Evolutionary conservation across 1,284 basidiomycete genomes (phyloP).

Genomic region (Grifola frondosa): DNA sequence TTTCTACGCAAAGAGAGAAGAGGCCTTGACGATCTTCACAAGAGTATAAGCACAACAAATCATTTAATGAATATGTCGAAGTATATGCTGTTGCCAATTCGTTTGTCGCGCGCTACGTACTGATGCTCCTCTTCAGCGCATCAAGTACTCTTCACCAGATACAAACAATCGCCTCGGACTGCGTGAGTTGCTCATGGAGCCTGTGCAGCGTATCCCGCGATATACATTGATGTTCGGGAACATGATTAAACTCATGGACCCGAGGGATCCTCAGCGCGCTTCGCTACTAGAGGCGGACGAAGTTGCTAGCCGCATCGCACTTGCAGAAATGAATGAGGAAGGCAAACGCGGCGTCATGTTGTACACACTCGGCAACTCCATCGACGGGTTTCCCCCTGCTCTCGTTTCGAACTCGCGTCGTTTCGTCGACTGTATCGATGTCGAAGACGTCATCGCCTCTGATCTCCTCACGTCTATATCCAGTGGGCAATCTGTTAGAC

Average conservation of each 20-base stretch:
- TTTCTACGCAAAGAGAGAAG: slow-evolving; percentile 91
- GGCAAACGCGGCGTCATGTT: slow-evolving; percentile 88
- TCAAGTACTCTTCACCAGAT: slow-evolving; percentile 86
- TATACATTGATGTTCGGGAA: slow-evolving; percentile 93
- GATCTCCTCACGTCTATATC: slow-evolving; percentile 38
- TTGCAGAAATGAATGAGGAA: slow-evolving; percentile 89
- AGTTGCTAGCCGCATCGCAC: slow-evolving; percentile 88
- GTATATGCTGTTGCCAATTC: slow-evolving; percentile 42
- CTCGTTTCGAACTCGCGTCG: slow-evolving; percentile 84
- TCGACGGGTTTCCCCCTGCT: slow-evolving; percentile 89
- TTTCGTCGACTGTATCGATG: slow-evolving; percentile 93
- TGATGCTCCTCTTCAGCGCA: slow-evolving; percentile 51
- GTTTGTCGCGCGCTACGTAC: slow-evolving; percentile 5
- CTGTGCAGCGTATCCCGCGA: slow-evolving; percentile 97
- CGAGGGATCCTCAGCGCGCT: slow-evolving; percentile 73
- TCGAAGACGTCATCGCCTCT: slow-evolving; percentile 71
- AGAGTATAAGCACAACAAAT: slow-evolving; percentile 73
- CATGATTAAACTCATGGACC: slow-evolving; percentile 86
- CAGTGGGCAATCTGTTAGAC: slow-evolving; percentile 25
- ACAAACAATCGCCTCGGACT: slow-evolving; percentile 85
- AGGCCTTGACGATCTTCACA: slow-evolving; percentile 87
- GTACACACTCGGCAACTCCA: slow-evolving; percentile 81
- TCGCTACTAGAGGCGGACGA: slow-evolving; percentile 86
- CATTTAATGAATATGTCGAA: slow-evolving; percentile 83
- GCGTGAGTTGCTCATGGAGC: slow-evolving; percentile 95